phyloP scores from a whole-genome alignment of 2,329 filamentous ascomycete genomes.

The Xylariaceae sp. region DNA sequence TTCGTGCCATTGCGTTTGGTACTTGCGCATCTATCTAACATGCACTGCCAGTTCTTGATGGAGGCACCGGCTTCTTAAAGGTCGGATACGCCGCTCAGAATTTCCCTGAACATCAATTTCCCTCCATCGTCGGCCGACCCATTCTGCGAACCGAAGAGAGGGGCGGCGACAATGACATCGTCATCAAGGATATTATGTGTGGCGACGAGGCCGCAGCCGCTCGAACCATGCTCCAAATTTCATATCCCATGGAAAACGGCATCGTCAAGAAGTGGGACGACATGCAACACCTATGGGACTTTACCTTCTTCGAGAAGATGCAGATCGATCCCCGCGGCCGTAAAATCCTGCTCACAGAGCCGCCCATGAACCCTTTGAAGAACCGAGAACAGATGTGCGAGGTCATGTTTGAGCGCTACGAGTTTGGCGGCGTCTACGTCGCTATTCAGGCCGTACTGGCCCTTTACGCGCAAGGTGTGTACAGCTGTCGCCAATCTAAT shows the following conservation, averaged over 20 bases:
- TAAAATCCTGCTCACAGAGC: slow-evolving; percentile 97
- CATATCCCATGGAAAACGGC: slow-evolving; percentile 99
- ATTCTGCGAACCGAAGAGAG: slow-evolving; percentile 96
- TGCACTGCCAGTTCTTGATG: slow-evolving; percentile 82
- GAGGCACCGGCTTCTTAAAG: slow-evolving; percentile 99
- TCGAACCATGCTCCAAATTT: slow-evolving; percentile 96
- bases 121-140: slow-evolving; percentile 95
- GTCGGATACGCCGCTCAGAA: slow-evolving; percentile 99
- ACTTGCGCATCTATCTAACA: slow-evolving; percentile 32
- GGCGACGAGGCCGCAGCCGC: slow-evolving; percentile 97
- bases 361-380: slow-evolving; percentile 95
- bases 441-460: slow-evolving; percentile 97
- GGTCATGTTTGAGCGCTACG: slow-evolving; percentile 98
- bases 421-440: slow-evolving; percentile 95
- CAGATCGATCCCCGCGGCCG: slow-evolving; percentile 86
- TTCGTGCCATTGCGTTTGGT: not conserved
- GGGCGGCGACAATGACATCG: slow-evolving; percentile 67
- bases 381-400: slow-evolving; percentile 98
- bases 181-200: slow-evolving; percentile 99
- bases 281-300: slow-evolving; percentile 99
- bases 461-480: slow-evolving; percentile 89
- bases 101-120: slow-evolving; percentile 98
- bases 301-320: slow-evolving; percentile 98
- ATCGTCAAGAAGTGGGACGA: slow-evolving; percentile 99
- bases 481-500: not conserved